Base-by-base conservation (phyloP, 805 yeast species). In the Barnettozyma pratensis region DNA sequence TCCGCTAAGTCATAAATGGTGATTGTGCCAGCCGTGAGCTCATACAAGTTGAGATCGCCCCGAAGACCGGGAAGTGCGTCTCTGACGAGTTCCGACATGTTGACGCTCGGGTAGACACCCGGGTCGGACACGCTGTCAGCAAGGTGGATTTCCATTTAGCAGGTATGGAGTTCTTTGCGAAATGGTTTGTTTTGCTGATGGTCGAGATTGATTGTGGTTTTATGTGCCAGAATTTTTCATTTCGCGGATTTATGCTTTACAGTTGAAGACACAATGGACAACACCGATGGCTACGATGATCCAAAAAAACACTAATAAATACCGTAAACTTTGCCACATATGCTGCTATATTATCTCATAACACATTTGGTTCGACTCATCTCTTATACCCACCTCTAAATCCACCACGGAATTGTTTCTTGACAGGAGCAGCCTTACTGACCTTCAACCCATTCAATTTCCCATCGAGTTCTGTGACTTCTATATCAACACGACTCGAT, bases 401-500 rank as follows among this genome's bases (percentile, higher is more conserved):
- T 42, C 36, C 35, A 6, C 48, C 48, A 19, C 48, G 38, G 11
- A 41, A 37, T 25, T 40, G 45, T 39, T 50, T 57, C 19, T 55
- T 47, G 7, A 27, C 31, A 4, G 53, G 35, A 1, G 44, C 28
- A n/a, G 53, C 27, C 39, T 49, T 51, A 37, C 49, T 43, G 4
- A 56, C 58, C 39, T 60, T 56, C 9, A 63, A 37, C 10, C 66
- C 67, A 25, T 62, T 60, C 12, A 62, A 53, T 46, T 57, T 64
- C 5, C 69, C 74, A 27, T 74, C 77, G 27, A 74, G 54, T 44
- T 74, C 76, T 25, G 64, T 60, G 7, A 71, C 56, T 49, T 72
- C 75, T 8, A 74, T 71, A 46, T 69, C 71, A 3, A 74, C 74
- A 14, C 70, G 63, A 44, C 66, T 67, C 2, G 74, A 68, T 38